These are phyloP conservation scores for Aspergillus sclerotialis DNA, from an alignment of 2,329 filamentous ascomycete species.

Conservation along the genomic window DNA sequence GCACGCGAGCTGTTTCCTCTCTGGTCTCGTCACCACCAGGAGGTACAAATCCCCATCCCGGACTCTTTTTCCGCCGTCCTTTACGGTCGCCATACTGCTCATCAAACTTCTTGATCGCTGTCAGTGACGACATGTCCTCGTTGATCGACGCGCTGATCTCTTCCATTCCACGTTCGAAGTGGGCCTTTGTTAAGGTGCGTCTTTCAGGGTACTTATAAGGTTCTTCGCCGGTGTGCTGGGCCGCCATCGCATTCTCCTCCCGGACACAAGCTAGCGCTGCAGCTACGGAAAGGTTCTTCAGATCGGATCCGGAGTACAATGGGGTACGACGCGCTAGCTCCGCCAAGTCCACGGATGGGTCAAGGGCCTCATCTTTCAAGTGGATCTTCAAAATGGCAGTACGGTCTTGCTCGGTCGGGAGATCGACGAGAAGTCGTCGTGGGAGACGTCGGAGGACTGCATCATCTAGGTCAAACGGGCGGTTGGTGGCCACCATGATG, in stretches of 20 bases:
- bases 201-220: slow-evolving; percentile 60
- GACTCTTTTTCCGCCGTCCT: slow-evolving; percentile 54
- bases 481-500: slow-evolving; percentile 96
- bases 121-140: slow-evolving; percentile 84
- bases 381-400: slow-evolving; percentile 44
- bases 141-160: slow-evolving; percentile 90
- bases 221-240: slow-evolving; percentile 28
- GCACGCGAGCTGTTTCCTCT: slow-evolving; percentile 35
- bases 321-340: slow-evolving; percentile 40
- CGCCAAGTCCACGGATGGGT: slow-evolving; percentile 34
- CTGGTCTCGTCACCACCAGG: slow-evolving; percentile 24
- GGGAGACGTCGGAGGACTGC: slow-evolving; percentile 47
- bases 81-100: slow-evolving; percentile 85
- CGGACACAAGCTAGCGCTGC: slow-evolving; percentile 44
- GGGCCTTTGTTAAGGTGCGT: slow-evolving; percentile 57
- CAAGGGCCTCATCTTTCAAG: slow-evolving; percentile 41
- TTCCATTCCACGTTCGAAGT: slow-evolving; percentile 78
- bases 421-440: slow-evolving; percentile 42
- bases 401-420: slow-evolving; percentile 41
- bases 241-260: slow-evolving; percentile 38
- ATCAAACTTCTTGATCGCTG: slow-evolving; percentile 88
- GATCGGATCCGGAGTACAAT: slow-evolving; percentile 46
- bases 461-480: slow-evolving; percentile 83
- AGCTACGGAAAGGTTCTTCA: slow-evolving; percentile 46
- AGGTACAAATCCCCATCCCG: slow-evolving; percentile 45